Evolutionary conservation across 441 rosid species (phyloP), one percentile per base, ranked within the genome.

Genomic region (Erysimum cheiri): DNA sequence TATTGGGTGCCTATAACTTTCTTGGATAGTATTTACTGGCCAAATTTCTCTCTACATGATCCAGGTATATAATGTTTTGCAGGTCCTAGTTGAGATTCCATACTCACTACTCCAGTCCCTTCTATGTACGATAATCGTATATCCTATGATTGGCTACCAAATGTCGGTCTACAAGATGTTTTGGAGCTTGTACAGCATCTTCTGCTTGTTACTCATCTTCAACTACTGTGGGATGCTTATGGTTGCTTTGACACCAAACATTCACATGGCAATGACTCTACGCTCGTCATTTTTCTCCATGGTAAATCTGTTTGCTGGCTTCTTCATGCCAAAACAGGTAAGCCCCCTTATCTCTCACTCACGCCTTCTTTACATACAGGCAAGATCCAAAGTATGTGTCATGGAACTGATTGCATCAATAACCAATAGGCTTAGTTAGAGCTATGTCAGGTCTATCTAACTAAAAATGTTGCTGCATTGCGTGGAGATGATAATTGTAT

Each of bases 301-400:
- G 37, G 69, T 83, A 5, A 85, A 72, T 67, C 77, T 86, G 14
- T 88, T 86, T 79, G 80, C 91, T 3, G 94, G 94, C 36, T 86
- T 71, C 60, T 76, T 82, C 48, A 81, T 86, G 4, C 89, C 91
- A 14, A 83, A 82, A 77, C 85, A 79, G 72, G 91, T 88, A 82
- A 77, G 15, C 44, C 37, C 32, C 6, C 7, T 14, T 19, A 39
- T 60, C 35, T 59, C 69, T 47, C 14, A 31, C 14, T n/a, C n/a
- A n/a, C n/a, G 48, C 47, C 26, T 6, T 35, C 15, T 58, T 65
- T 22, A 31, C 66, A 50, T 7, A 63, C 8, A 56, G n/a, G 2
- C 37, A 67, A 47, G 58, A 43, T 46, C 15, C 2, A 1, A 35
- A 54, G 48, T 26, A 37, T 39, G 17, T 53, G 26, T 6, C 5